These are phyloP conservation scores for Actinidia polygama DNA, from an alignment of 179 eudicot genomes.

Conservation along the genomic window DNA sequence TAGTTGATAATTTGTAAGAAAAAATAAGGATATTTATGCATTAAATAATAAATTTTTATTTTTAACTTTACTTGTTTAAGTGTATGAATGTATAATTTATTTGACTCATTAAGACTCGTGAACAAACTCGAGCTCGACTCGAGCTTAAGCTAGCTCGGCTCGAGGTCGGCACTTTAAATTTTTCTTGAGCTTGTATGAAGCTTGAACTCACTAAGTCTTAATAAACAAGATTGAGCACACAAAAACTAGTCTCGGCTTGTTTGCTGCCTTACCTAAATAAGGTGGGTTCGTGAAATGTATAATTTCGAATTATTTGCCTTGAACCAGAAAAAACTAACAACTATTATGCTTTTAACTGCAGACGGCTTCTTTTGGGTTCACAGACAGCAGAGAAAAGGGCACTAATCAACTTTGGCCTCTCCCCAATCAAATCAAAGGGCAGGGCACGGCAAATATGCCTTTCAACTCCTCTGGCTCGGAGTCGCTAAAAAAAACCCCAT, in stretches of 20 bases:
- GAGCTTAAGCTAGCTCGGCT: no score
- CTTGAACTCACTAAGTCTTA: no score
- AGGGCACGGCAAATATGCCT: constrained; percentile 19
- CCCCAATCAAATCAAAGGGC: constrained; percentile 34
- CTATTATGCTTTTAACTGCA: constrained; percentile 20
- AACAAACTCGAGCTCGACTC: no score
- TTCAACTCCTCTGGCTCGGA: constrained; percentile 31
- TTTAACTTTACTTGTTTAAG: no score
- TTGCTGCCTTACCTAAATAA: not conserved
- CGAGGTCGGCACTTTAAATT: no score
- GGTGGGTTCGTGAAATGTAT: not conserved
- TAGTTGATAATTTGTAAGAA: no score
- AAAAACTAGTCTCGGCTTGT: not conserved
- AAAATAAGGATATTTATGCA: no score
- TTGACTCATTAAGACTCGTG: no score
- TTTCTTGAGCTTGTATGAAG: no score
- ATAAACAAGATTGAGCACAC: no score
- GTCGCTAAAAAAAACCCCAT: constrained; percentile 40
- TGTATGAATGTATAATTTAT: no score
- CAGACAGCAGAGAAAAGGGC: constrained; percentile 24
- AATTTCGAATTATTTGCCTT: not conserved
- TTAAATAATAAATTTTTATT: no score
- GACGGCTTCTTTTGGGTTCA: constrained; percentile 24
- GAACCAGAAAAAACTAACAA: constrained; percentile 3
- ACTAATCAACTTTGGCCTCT: constrained; percentile 25